phyloP scores from a whole-genome alignment of 1,284 basidiomycete species.

The Peniophora sp. region DNA sequence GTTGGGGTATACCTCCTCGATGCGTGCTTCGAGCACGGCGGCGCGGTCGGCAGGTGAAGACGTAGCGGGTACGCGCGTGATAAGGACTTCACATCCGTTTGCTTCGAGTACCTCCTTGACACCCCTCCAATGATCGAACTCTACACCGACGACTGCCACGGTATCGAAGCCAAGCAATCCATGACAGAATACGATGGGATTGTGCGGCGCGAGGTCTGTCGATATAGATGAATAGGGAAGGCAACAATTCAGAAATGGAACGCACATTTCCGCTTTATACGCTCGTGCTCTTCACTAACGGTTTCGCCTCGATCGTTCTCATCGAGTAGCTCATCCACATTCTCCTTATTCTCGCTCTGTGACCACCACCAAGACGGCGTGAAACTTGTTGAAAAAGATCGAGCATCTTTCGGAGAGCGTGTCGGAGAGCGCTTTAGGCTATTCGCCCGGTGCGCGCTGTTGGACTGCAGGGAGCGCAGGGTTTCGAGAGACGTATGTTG shows the following conservation, averaged over 20 bases:
- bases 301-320: conserved; percentile 53
- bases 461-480: conserved; percentile 48
- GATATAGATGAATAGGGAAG: conserved; percentile 3
- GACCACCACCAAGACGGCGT: conserved; percentile 45
- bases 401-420: conserved; percentile 9
- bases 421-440: conserved; percentile 20
- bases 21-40: conserved; percentile 74
- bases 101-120: conserved; percentile 86
- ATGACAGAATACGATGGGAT: conserved; percentile 91
- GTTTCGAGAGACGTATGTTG: conserved; percentile 51
- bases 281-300: conserved; percentile 42
- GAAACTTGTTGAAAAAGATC: conserved; percentile 9
- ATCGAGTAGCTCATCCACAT: conserved; percentile 38
- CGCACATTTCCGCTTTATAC: conserved; percentile 66
- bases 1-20: conserved; percentile 75
- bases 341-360: conserved; percentile 39
- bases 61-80: conserved; percentile 89
- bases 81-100: conserved; percentile 85
- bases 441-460: conserved; percentile 19
- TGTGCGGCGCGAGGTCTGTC: conserved; percentile 64
- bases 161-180: conserved; percentile 86
- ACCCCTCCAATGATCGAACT: conserved; percentile 92
- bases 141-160: conserved; percentile 56
- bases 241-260: conserved; percentile 10
- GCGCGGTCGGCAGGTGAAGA: conserved; percentile 83